Evolutionary conservation across 1,284 basidiomycete genomes (phyloP), one percentile per base, ranked within the genome.

Genomic region (Apiotrichum veenhuisii): DNA sequence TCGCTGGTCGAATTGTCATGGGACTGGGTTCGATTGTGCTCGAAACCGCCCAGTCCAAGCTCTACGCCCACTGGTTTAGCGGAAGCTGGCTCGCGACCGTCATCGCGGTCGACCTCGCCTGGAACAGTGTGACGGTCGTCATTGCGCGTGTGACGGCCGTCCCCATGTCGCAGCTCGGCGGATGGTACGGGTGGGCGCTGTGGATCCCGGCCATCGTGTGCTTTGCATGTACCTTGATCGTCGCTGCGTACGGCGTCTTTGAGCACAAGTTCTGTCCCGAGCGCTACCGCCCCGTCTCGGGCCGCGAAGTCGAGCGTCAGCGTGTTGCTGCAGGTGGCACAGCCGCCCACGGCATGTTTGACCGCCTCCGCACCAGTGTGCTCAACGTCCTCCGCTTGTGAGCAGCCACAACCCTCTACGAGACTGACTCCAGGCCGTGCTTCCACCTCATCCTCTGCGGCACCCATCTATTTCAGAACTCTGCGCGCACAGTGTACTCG

Each of bases 41-140:
- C 22, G 57, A 62, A 17, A 57, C 50, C 54, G 67, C 68, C 20
- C 72, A 72, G 54, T 60, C 40, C 57, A 74, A 74, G 59, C 62
- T 74, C 12, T 74, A 70, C 62, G 66, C 70, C 7, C 72, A 74
- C 53, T 74, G 72, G 72, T 74, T 72, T 59, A 42, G 42, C 42
- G 72, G 72, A 33, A 60, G 60, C 17, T 49, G 54, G 34, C 62
- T 74, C 10, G 72, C 64, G 25, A 64, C 67, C 9, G 64, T 68
- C 22, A 67, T 68, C 48, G 71, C 62, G 25, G 30, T 71, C 50
- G 69, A 71, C 54, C 66, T 73, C 27, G 72, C 72, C 8, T 74
- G 72, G 72, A 64, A 60, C 57, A 15, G 58, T 4, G 54, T 69
- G 14, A 65, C 64, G 5, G 68, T 66, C 1, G 69, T 71, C 4